Percentiles rank a stretch among this genome's conserved stretches.
Evolutionary conservation across 2,329 filamentous ascomycete species (phyloP).

Genomic region (Endocalyx cinctus): DNA sequence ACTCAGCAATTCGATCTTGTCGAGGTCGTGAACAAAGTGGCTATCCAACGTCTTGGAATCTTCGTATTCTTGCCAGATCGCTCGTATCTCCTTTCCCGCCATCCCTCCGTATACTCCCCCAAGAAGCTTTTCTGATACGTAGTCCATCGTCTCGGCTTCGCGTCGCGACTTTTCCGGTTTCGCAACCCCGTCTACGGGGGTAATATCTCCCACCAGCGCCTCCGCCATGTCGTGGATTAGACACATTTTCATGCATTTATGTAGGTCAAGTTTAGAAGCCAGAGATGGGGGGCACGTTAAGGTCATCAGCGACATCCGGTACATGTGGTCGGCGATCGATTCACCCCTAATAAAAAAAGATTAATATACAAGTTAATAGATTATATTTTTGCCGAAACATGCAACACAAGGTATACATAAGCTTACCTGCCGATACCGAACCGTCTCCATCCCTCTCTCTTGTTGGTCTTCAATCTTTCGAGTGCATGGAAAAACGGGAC

Average conservation of each 20-base stretch:
- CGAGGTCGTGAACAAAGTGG: conserved; percentile 89
- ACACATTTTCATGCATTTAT: conserved; percentile 89
- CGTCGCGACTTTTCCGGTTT: conserved; percentile 87
- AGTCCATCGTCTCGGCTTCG: conserved; percentile 88
- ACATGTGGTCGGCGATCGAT: conserved; percentile 98
- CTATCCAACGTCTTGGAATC: conserved; percentile 79
- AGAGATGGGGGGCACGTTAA: conserved; percentile 82
- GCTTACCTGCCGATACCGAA: conserved; percentile 65
- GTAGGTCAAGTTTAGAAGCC: conserved; percentile 66
- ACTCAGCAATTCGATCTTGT: conserved; percentile 91
- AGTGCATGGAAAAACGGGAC: conserved; percentile 92
- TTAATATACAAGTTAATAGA: no score
- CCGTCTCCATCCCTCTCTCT: conserved; percentile 91
- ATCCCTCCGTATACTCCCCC: conserved; percentile 68
- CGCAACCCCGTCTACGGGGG: conserved; percentile 77
- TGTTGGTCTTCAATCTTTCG: conserved; percentile 90
- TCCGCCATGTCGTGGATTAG: conserved; percentile 98
- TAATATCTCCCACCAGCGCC: conserved; percentile 91
- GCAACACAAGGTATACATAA: no score
- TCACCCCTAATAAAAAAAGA: conserved; percentile 60
- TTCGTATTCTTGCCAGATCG: conserved; percentile 94
- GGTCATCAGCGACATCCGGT: conserved; percentile 95
- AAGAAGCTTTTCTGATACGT: conserved; percentile 69
- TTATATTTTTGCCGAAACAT: no score
- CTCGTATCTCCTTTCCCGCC: conserved; percentile 66